Conservation (phyloP, 225 moss, liverwort and hornwort genomes). For the Physcomitrellopsis africana region DNA sequence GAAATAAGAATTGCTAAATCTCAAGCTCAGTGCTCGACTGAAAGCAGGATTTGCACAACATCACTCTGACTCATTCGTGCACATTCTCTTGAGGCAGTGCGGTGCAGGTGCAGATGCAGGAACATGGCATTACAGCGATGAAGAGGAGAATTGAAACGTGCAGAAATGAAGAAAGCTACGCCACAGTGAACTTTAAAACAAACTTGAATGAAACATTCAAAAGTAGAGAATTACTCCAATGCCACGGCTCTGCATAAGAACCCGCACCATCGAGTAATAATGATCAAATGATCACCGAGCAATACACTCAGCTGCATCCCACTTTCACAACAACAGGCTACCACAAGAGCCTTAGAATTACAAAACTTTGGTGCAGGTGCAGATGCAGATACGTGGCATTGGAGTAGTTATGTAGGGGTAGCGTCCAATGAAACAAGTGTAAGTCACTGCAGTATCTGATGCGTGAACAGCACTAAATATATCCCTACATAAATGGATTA, state of each 20-base stretch:
- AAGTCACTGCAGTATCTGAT: neutral
- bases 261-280: slow-evolving; percentile 43
- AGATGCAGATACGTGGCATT: slow-evolving; percentile 50
- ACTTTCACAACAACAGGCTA: neutral
- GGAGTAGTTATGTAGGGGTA: slow-evolving; percentile 32
- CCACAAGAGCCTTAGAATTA: neutral
- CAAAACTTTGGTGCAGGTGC: slow-evolving; percentile 55
- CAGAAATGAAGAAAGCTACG: too few relatives aligned
- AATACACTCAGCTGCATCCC: neutral
- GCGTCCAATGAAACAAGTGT: neutral
- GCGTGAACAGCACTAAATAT: too few relatives aligned
- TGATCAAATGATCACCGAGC: neutral
- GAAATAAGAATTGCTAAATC: neutral
- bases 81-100: slow-evolving; percentile 26
- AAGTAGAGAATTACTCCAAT: slow-evolving; percentile 33
- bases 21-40: slow-evolving; percentile 10
- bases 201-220: slow-evolving; percentile 3
- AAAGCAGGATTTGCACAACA: slow-evolving; percentile 8
- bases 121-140: slow-evolving; percentile 46
- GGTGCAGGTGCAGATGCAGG: slow-evolving; percentile 71
- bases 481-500: neutral
- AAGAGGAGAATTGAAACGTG: neutral
- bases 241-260: slow-evolving; percentile 56
- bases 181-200: neutral
- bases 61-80: neutral